phyloP scores from a whole-genome alignment of 495 filamentous ascomycete species.

The Tuber magnatum region DNA sequence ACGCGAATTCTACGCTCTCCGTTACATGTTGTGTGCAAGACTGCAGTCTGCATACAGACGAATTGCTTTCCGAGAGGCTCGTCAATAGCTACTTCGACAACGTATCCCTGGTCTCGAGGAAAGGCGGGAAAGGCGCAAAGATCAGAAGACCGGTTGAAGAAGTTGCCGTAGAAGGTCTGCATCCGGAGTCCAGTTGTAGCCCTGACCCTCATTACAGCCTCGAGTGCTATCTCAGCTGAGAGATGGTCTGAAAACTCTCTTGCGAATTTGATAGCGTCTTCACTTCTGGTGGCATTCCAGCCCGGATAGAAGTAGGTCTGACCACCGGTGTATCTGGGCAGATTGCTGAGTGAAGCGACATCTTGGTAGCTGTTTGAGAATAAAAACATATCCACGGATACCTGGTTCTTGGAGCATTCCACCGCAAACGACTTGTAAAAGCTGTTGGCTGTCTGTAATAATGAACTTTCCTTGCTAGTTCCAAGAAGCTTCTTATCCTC shows the following conservation, averaged over 20 bases:
- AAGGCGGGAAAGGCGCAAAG: constrained; percentile 97
- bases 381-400: constrained; percentile 98
- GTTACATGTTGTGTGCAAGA: constrained; percentile 96
- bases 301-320: constrained; percentile 98
- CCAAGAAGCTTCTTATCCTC: constrained; percentile 96
- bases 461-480: constrained; percentile 77
- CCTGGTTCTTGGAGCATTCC: constrained; percentile 96
- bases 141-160: constrained; percentile 96
- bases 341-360: constrained; percentile 87
- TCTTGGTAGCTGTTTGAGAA: constrained; percentile 97
- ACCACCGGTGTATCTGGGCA: constrained; percentile 91
- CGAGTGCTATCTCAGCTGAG: constrained; percentile 88
- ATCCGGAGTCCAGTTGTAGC: constrained; percentile 92
- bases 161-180: constrained; percentile 98
- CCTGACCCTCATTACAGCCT: constrained; percentile 90
- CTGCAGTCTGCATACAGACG: constrained; percentile 91
- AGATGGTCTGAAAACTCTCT: constrained; percentile 93
- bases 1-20: constrained; percentile 92
- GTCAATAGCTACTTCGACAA: constrained; percentile 98
- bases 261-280: constrained; percentile 97
- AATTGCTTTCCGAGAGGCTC: constrained; percentile 88
- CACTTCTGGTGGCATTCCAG: constrained; percentile 85
- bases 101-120: constrained; percentile 92
- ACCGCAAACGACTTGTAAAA: constrained; percentile 99
- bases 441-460: constrained; percentile 83